Conservation (phyloP, 371 early-diverging fungal species). For the Spiromyces aspiralis region DNA sequence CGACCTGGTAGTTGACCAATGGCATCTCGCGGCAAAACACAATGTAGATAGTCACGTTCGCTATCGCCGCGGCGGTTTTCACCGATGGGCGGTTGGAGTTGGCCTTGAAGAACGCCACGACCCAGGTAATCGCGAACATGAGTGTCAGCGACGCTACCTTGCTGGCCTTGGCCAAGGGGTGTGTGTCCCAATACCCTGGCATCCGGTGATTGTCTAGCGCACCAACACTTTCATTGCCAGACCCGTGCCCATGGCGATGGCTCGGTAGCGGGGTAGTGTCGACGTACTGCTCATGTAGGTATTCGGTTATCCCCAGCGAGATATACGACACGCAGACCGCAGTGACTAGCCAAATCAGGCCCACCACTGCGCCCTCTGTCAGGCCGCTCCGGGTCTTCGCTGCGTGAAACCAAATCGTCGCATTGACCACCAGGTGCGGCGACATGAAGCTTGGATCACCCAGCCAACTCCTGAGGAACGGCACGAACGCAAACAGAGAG, state of each 20-base stretch:
- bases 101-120: constrained; percentile 24
- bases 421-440: constrained; percentile 27
- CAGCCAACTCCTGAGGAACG: constrained; percentile 14
- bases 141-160: constrained; percentile 9
- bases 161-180: constrained; percentile 16
- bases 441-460: constrained; percentile 24
- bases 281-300: constrained; percentile 8
- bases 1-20: constrained; percentile 13
- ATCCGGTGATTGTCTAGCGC: too few species aligned
- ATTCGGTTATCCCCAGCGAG: constrained; percentile 7
- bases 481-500: constrained; percentile 19
- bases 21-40: constrained; percentile 25
- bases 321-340: constrained; percentile 9
- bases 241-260: not conserved
- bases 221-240: not conserved
- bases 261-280: not conserved
- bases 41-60: constrained; percentile 19
- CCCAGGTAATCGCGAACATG: constrained; percentile 17
- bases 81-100: constrained; percentile 18
- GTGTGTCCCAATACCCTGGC: constrained; percentile 1
- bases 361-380: constrained; percentile 19
- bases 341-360: constrained; percentile 13
- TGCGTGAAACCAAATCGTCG: constrained; percentile 22
- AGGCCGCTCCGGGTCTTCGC: constrained; percentile 20
- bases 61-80: constrained; percentile 20